A percentile compares a stretch with the other conserved stretches of the same genome.
Evolutionary conservation across 257 asterid species (phyloP).

Genomic region (Ophiorrhiza pumila): DNA sequence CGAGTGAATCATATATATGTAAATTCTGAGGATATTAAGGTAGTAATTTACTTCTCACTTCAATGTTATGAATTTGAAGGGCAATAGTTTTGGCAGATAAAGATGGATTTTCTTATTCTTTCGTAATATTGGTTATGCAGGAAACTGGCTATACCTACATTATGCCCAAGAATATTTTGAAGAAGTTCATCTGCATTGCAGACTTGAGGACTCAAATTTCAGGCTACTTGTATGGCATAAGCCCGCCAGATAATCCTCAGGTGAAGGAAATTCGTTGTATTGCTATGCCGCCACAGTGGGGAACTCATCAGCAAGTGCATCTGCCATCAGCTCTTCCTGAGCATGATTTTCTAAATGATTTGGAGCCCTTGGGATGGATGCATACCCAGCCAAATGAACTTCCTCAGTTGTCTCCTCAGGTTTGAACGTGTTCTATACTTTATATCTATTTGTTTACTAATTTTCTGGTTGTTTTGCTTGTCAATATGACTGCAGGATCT

Average conservation of each 20-base stretch:
- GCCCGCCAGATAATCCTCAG: conserved; percentile 99
- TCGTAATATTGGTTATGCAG: conserved; percentile 41
- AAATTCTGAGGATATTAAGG: conserved; percentile 97
- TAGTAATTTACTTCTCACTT: conserved; percentile 16
- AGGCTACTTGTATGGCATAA: conserved; percentile 86
- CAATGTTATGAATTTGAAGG: not conserved
- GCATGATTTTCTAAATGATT: conserved; percentile 80
- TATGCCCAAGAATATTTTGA: conserved; percentile 95
- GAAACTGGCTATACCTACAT: conserved; percentile 97
- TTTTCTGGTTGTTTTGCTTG: not conserved
- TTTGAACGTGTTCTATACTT: conserved; percentile 5
- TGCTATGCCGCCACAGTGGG: conserved; percentile 98
- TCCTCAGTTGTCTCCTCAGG: conserved; percentile 98
- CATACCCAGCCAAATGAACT: conserved; percentile 98
- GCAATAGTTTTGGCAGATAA: not conserved
- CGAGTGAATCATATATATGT: conserved; percentile 96
- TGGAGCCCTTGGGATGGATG: conserved; percentile 99
- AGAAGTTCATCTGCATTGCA: conserved; percentile 95
- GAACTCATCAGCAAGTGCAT: conserved; percentile 94
- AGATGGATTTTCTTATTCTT: not conserved
- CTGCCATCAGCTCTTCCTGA: conserved; percentile 90
- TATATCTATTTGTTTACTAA: not conserved
- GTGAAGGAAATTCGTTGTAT: conserved; percentile 98
- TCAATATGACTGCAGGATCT: not conserved
- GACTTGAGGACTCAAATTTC: conserved; percentile 94